Evolutionary conservation across 805 yeast genomes (phyloP), one percentile per base, ranked within the genome.

Genomic region (Cyberlindnera sargentensis): DNA sequence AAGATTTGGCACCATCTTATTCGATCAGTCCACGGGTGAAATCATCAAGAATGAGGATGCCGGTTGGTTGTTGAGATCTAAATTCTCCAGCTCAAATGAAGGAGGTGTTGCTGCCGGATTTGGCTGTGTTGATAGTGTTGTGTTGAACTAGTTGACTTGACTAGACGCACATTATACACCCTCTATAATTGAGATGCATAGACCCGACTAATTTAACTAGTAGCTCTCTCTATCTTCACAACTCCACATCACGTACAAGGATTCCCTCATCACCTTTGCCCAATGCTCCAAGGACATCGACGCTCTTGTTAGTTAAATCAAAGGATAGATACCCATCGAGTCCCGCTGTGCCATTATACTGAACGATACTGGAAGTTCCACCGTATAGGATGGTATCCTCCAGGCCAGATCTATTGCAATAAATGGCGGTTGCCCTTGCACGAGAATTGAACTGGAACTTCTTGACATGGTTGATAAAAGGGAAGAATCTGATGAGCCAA

Each of bases 71-170:
- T 68, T 93, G 53, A 79, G 99, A 66, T 84, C 96, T 1, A 93
- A 93, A 63, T 78, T 89, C 45, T 83, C 86, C 50, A 68, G 83
- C 4, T 84, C 95, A 42, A 82, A 93, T 63, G 99, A 93, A 68
- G 99, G 99, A 33, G 99, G 99, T 34, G 97, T 93, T 31, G 98
- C 98, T 24, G 99, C 99, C 11, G 99, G 99, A 1, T 91, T 86
- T 65, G 99, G 98, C 6, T 89, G 97, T 63, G 86, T 93, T 34
- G 99, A 93, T 63, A 84, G 89, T 57, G 72, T 89, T 32, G 77
- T 80, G 47, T 66, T 87, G 35, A 46, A 53, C 30, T 55, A 49
- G 15, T 10, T 9, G 11, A 23, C 15, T 38, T 15, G 4, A 37
- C 31, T 11, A 3, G 25, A 6, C 23, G 24, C 20, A 10, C 9